phyloP scores from a whole-genome alignment of 257 asterid genomes.

The Ligustrum vulgare region DNA sequence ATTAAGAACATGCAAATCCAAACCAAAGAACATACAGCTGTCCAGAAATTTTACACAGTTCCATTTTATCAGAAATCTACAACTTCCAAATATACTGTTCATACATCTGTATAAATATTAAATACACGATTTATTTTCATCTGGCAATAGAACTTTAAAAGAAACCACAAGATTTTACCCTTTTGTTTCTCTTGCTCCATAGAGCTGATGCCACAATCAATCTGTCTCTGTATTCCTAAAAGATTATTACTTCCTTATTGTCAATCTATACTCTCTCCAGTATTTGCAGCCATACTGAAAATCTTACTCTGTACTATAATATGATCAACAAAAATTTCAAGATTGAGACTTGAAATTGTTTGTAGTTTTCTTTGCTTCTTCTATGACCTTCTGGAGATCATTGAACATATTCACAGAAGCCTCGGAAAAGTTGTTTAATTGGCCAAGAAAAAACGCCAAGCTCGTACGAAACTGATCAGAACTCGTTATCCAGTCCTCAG shows the following conservation, averaged over 20 bases:
- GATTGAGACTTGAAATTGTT: slow-evolving; percentile 36
- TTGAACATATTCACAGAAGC: slow-evolving; percentile 57
- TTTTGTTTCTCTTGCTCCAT: not conserved
- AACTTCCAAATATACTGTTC: not conserved
- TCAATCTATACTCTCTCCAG: not conserved
- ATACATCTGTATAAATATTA: not conserved
- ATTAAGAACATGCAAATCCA: not conserved
- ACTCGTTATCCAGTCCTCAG: slow-evolving; percentile 46
- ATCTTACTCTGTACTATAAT: slow-evolving; percentile 16
- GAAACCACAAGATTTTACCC: not conserved
- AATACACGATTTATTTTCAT: not conserved
- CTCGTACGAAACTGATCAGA: slow-evolving; percentile 63
- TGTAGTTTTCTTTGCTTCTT: slow-evolving; percentile 57
- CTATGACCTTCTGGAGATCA: slow-evolving; percentile 54
- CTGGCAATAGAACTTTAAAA: not conserved
- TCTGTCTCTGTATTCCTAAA: not conserved
- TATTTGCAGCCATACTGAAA: slow-evolving; percentile 16
- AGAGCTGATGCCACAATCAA: not conserved
- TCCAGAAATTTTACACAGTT: not conserved
- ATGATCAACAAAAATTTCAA: slow-evolving; percentile 1
- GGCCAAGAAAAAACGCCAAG: slow-evolving; percentile 66
- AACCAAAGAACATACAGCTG: not conserved
- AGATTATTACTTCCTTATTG: not conserved
- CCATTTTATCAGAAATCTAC: not conserved
- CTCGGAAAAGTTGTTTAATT: slow-evolving; percentile 63